phyloP scores from a whole-genome alignment of 2,329 filamentous ascomycete genomes.

The Aureobasidium sp. region DNA sequence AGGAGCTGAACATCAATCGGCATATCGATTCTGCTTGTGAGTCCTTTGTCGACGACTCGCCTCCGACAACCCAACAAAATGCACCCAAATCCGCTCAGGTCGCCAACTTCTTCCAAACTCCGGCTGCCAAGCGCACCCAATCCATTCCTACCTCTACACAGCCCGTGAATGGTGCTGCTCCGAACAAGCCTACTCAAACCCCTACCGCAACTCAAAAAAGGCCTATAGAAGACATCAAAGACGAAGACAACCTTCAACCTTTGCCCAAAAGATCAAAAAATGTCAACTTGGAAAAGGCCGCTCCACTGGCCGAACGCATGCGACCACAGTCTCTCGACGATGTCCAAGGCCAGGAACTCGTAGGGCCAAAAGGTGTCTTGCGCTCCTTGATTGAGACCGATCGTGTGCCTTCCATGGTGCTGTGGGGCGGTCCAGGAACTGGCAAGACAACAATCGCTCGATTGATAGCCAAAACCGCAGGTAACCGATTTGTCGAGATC shows the following conservation, averaged over 20 bases:
- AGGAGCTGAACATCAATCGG: constrained; percentile 67
- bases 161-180: constrained; percentile 16
- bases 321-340: constrained; percentile 75
- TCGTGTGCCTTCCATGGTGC: constrained; percentile 84
- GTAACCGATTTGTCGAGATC: constrained; percentile 85
- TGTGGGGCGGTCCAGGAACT: constrained; percentile 77
- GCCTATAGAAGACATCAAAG: background rate
- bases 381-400: constrained; percentile 78
- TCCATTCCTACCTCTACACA: background rate
- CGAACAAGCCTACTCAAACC: background rate
- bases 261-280: constrained; percentile 57
- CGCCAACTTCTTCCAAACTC: constrained; percentile 47
- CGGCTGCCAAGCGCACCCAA: constrained; percentile 34
- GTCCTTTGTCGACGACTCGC: constrained; percentile 51
- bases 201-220: background rate
- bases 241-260: constrained; percentile 18
- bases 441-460: constrained; percentile 89
- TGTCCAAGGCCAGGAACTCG: constrained; percentile 83
- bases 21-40: constrained; percentile 83
- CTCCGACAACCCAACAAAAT: constrained; percentile 31
- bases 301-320: constrained; percentile 90
- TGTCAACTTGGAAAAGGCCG: constrained; percentile 53
- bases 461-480: constrained; percentile 74
- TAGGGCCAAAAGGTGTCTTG: constrained; percentile 74
- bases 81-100: constrained; percentile 33